Conservation (phyloP, 768 basidiomycete genomes). For the Artomyces pyxidatus region DNA sequence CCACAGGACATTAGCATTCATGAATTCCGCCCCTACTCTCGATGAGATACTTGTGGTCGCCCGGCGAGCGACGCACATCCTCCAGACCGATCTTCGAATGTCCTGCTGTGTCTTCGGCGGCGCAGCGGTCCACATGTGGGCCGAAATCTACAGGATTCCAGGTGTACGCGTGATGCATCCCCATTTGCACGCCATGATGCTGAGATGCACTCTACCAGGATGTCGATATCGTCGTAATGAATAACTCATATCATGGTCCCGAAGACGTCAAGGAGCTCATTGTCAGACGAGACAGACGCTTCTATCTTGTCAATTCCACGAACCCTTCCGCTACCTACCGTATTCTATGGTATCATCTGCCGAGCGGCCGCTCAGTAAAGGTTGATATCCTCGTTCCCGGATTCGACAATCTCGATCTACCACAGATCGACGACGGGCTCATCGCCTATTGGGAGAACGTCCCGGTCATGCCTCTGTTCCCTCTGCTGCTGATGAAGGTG, state of each 20-base stretch:
- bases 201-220: background rate
- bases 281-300: background rate
- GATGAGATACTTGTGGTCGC: no score
- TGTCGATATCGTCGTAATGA: background rate
- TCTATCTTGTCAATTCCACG: background rate
- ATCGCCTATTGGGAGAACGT: background rate
- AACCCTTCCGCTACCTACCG: background rate
- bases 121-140: constrained; percentile 2
- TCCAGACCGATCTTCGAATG: no score
- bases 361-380: background rate
- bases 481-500: constrained; percentile 6
- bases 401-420: background rate
- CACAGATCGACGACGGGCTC: background rate
- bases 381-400: constrained; percentile 8
- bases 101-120: constrained; percentile 7
- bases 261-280: background rate
- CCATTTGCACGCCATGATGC: background rate
- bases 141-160: constrained; percentile 1
- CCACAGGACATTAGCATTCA: no score
- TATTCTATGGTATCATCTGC: background rate
- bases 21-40: no score
- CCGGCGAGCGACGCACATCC: background rate
- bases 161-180: constrained; percentile 1
- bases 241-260: background rate
- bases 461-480: constrained; percentile 6